These are phyloP conservation scores for Microbotryum saponariae DNA, from an alignment of 1,284 basidiomycete genomes.

Conservation along the genomic window DNA sequence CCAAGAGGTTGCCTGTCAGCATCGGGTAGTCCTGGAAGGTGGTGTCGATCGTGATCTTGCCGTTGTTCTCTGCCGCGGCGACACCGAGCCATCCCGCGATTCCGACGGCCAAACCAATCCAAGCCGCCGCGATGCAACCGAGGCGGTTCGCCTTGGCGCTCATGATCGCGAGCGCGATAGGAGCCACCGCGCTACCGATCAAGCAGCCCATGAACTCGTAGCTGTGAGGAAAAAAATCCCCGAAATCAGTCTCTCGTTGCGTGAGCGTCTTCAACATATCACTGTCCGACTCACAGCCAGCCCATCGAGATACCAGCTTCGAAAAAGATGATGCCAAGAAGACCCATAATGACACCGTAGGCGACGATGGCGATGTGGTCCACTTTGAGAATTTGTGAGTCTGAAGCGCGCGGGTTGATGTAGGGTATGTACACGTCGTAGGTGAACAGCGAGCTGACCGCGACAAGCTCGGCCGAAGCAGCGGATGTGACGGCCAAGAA, in stretches of 20 bases:
- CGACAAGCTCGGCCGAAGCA: slow-evolving; percentile 80
- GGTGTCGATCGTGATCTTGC: slow-evolving; percentile 60
- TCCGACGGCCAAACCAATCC: slow-evolving; percentile 63
- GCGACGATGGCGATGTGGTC: slow-evolving; percentile 42
- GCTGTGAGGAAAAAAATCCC: too few species aligned
- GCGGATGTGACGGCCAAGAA: slow-evolving; percentile 72
- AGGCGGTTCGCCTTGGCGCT: slow-evolving; percentile 76
- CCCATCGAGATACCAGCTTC: slow-evolving; percentile 85
- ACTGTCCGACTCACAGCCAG: slow-evolving; percentile 45
- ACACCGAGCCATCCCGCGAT: slow-evolving; percentile 77
- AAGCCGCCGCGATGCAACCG: slow-evolving; percentile 64
- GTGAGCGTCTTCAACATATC: background rate
- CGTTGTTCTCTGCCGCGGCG: slow-evolving; percentile 60
- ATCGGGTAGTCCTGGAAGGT: slow-evolving; percentile 41
- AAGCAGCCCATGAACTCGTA: slow-evolving; percentile 43
- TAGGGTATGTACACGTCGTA: slow-evolving; percentile 59
- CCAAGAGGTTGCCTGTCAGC: slow-evolving; percentile 24
- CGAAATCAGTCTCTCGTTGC: background rate
- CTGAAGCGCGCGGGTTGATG: slow-evolving; percentile 54
- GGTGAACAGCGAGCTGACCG: slow-evolving; percentile 52
- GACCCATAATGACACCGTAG: slow-evolving; percentile 69
- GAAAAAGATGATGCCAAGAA: slow-evolving; percentile 76
- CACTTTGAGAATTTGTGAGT: slow-evolving; percentile 53
- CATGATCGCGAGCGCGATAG: slow-evolving; percentile 47
- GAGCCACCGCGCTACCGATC: slow-evolving; percentile 62